A percentile compares a stretch with the other conserved stretches of the same genome.
These are phyloP conservation scores for Aspergillus unguis DNA, from an alignment of 2,329 filamentous ascomycete genomes.

Conservation along the genomic window DNA sequence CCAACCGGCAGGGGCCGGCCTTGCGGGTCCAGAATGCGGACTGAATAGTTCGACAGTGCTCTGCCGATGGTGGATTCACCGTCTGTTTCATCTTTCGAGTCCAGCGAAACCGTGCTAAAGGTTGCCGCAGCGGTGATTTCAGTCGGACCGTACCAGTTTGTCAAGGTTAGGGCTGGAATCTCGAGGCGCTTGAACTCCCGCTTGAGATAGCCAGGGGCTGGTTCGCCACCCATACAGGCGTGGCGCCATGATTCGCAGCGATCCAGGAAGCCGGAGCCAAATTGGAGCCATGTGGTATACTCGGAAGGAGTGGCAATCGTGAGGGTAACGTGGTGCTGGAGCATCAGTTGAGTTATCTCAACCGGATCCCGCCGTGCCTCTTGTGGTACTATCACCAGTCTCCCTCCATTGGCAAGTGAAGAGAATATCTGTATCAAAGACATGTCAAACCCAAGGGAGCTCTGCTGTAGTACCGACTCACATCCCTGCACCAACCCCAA, in stretches of 20 bases:
- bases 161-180: slow-evolving; percentile 12
- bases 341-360: neutral
- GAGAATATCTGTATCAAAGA: slow-evolving; percentile 4
- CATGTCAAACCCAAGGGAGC: slow-evolving; percentile 6
- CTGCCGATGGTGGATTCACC: neutral
- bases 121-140: slow-evolving; percentile 25
- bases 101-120: neutral
- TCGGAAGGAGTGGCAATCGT: slow-evolving; percentile 3
- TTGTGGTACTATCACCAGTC: neutral
- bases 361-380: neutral
- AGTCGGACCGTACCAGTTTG: slow-evolving; percentile 30
- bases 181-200: slow-evolving; percentile 16
- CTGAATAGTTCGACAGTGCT: neutral
- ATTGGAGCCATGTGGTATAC: neutral
- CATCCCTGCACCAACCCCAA: neutral
- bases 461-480: slow-evolving; percentile 7
- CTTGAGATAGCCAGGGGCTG: slow-evolving; percentile 6
- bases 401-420: slow-evolving; percentile 4
- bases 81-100: too few relatives aligned
- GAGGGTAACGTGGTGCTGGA: neutral
- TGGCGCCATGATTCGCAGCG: neutral
- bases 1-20: neutral
- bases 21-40: slow-evolving; percentile 3
- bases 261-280: neutral
- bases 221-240: slow-evolving; percentile 25